phyloP scores from a whole-genome alignment of 169 alveolate genomes.

The Plasmodium adleri region DNA sequence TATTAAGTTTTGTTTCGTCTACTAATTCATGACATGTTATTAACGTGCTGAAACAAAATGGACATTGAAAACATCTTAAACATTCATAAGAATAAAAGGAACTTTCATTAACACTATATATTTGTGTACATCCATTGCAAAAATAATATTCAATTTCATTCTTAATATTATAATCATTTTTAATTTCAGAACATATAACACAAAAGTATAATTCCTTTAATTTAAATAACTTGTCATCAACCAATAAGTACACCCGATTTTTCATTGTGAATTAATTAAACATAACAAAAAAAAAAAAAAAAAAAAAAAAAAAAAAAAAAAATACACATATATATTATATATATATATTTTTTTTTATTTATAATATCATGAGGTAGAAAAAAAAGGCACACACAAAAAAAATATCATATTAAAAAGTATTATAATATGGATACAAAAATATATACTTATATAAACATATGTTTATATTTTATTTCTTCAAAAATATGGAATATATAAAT shows the following conservation, averaged over 20 bases:
- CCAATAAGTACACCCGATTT: conserved; percentile 45
- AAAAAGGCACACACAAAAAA: too few species aligned
- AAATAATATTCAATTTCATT: conserved; percentile 62
- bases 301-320: not conserved
- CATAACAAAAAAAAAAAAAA: not conserved
- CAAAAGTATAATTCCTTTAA: conserved; percentile 68
- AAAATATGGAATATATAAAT: too few species aligned
- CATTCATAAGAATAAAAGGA: conserved; percentile 59
- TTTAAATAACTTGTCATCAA: conserved; percentile 66
- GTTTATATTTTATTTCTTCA: too few species aligned
- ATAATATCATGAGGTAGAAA: too few species aligned
- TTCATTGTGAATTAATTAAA: conserved; percentile 32
- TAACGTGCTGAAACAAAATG: conserved; percentile 46
- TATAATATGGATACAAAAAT: too few species aligned
- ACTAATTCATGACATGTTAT: conserved; percentile 25
- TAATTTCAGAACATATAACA: conserved; percentile 55
- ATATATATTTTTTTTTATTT: too few species aligned
- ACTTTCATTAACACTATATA: conserved; percentile 46
- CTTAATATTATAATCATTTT: conserved; percentile 52
- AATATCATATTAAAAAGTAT: too few species aligned
- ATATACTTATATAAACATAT: too few species aligned
- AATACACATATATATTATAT: too few species aligned
- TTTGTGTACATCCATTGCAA: conserved; percentile 70
- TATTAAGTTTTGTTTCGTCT: conserved; percentile 7
- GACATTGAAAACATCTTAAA: conserved; percentile 70